A percentile compares a stretch with the other conserved stretches of the same genome.
Evolutionary conservation across 2,329 filamentous ascomycete species (phyloP).

Genomic region (Pseudodiploospora longispora): DNA sequence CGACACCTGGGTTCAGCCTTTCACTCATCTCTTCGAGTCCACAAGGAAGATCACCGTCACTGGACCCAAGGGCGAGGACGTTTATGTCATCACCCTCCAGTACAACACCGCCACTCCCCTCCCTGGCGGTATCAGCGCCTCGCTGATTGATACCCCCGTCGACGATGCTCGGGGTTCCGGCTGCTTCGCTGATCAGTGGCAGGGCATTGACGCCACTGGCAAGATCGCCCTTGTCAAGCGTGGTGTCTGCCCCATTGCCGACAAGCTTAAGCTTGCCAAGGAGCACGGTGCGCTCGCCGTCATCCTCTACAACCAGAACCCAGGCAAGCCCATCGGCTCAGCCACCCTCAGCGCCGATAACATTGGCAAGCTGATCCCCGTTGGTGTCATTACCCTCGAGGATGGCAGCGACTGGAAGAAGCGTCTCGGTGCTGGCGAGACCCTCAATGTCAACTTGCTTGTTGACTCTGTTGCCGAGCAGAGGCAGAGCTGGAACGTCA

Average conservation of each 20-base stretch:
- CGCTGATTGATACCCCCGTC: conserved; percentile 26
- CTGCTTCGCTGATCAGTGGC: conserved; percentile 35
- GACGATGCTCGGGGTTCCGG: conserved; percentile 27
- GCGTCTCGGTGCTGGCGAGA: conserved; percentile 21
- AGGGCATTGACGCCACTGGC: conserved; percentile 30
- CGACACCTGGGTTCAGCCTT: conserved; percentile 37
- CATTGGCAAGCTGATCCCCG: conserved; percentile 23
- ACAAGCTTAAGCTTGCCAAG: conserved; percentile 35
- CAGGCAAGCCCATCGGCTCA: conserved; percentile 28
- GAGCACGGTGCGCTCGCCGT: conserved; percentile 33
- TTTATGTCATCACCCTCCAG: conserved; percentile 34
- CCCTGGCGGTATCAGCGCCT: conserved; percentile 24
- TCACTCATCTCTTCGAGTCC: conserved; percentile 37
- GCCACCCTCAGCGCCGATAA: conserved; percentile 42
- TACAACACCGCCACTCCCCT: conserved; percentile 39
- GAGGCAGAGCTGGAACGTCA: conserved; percentile 29
- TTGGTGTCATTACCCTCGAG: conserved; percentile 23
- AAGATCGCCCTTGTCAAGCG: conserved; percentile 39
- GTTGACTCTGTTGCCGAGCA: conserved; percentile 25
- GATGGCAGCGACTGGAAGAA: conserved; percentile 24
- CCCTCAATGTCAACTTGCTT: conserved; percentile 20
- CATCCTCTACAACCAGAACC: conserved; percentile 53
- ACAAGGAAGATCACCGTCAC: conserved; percentile 34
- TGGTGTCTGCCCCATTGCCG: conserved; percentile 31
- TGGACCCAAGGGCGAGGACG: conserved; percentile 36